Percentiles rank a stretch among this genome's conserved stretches.
Evolutionary conservation across 2,329 filamentous ascomycete species (phyloP).

Genomic region (Penicillium decumbens): DNA sequence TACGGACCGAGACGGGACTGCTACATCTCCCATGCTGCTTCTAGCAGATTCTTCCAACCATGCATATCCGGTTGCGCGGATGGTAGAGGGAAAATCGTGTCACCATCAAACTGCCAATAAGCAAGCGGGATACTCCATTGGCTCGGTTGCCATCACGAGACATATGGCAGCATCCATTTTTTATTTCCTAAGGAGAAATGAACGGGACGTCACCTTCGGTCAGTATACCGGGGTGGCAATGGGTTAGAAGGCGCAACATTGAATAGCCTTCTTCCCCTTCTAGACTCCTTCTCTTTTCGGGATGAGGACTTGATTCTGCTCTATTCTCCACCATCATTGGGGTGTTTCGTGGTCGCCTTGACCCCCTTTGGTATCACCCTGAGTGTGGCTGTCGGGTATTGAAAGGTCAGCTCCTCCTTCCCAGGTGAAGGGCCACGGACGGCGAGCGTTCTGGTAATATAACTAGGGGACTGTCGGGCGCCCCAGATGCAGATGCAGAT

Average conservation of each 20-base stretch:
- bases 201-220: conserved; percentile 12
- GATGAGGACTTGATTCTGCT: conserved; percentile 11
- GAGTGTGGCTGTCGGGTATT: conserved; percentile 15
- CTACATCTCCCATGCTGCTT: conserved; percentile 13
- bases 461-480: conserved; percentile 7
- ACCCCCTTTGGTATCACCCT: conserved; percentile 16
- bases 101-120: conserved; percentile 19
- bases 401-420: conserved; percentile 10
- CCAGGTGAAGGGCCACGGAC: conserved; percentile 1
- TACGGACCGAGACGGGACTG: conserved; percentile 21
- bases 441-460: conserved; percentile 11
- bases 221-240: background rate
- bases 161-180: conserved; percentile 6
- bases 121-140: conserved; percentile 9
- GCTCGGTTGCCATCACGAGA: conserved; percentile 18
- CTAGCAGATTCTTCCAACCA: conserved; percentile 14
- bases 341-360: conserved; percentile 10
- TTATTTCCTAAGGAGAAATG: conserved; percentile 1
- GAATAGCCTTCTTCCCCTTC: conserved; percentile 3
- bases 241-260: background rate
- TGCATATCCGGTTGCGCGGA: conserved; percentile 21
- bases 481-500: background rate
- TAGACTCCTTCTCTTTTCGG: conserved; percentile 12
- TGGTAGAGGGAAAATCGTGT: conserved; percentile 17
- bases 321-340: conserved; percentile 6